Evolutionary conservation across 306 rosid species (phyloP), one percentile per base, ranked within the genome.

Genomic region (Medicago arabica): DNA sequence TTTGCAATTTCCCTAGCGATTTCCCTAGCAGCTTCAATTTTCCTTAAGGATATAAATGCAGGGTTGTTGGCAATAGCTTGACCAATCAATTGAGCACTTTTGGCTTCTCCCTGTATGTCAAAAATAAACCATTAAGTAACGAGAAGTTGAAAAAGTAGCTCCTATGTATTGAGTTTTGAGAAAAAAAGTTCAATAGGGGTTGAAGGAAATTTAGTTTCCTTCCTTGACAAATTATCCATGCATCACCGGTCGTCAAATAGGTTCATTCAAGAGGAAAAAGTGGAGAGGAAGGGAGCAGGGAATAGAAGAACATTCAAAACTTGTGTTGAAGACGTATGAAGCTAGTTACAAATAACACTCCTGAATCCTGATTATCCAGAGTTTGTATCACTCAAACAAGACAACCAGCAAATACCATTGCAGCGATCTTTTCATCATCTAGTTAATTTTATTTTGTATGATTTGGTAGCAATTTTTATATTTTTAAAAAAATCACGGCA

Each of bases 1-100:
- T 77, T 74, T 50, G 98, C 72, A 72, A 94, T 83, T 3, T 87
- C 82, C 0, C 78, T 87, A 4, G 97, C 97, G 3, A 89, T 94
- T 54, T 88, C 98, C 85, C 98, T 89, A 13, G 91, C 90, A 73
- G 97, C 98, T 90, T 94, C 97, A 38, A 94, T 91, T 86, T 88
- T 91, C 90, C 97, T 88, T 16, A 89, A 79, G 50, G 89, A 85
- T 83, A 87, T 88, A 74, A 94, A 89, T 21, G 97, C 93, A 25
- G 97, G 92, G 76, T 94, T 94, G 18, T 86, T 90, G 77, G 98
- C 89, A 58, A 90, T 90, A 40, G 97, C 93, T 87, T 86, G 80
- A 50, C 97, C 96, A 36, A 91, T 91, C 82, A 91, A 88, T 74
- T 86, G 82, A 28, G 95, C 98, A 90, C 96, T 90, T 49, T 71